These are phyloP conservation scores for Colletotrichum sansevieriae DNA, from an alignment of 2,329 filamentous ascomycete species.

Conservation along the genomic window DNA sequence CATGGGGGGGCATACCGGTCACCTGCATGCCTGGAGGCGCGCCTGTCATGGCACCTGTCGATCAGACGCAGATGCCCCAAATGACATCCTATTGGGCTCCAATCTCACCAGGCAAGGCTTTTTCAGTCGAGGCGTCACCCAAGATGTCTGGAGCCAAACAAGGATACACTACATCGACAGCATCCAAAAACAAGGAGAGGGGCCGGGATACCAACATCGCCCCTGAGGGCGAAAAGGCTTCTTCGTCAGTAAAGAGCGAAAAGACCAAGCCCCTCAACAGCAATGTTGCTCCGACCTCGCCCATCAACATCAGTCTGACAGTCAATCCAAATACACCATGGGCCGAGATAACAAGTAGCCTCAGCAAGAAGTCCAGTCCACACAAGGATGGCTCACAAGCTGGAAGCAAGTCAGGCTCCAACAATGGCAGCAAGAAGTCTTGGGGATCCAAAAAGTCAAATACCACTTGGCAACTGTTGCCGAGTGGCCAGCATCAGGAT, in stretches of 20 bases:
- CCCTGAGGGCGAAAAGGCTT: slow-evolving; percentile 15
- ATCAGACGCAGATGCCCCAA: slow-evolving; percentile 32
- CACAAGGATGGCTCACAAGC: slow-evolving; percentile 22
- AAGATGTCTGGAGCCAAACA: slow-evolving; percentile 36
- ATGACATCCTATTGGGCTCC: slow-evolving; percentile 25
- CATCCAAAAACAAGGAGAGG: slow-evolving; percentile 39
- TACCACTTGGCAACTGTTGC: slow-evolving; percentile 22
- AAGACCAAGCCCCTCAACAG: slow-evolving; percentile 17
- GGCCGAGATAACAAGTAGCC: slow-evolving; percentile 27
- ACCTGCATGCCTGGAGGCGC: slow-evolving; percentile 31
- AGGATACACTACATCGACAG: slow-evolving; percentile 8
- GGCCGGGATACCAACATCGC: slow-evolving; percentile 42
- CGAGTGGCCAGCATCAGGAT: slow-evolving; percentile 33
- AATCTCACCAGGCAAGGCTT: slow-evolving; percentile 15
- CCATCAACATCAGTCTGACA: slow-evolving; percentile 36
- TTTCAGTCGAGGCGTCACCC: slow-evolving; percentile 14
- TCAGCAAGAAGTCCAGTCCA: slow-evolving; percentile 31
- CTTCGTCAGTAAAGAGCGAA: slow-evolving; percentile 1
- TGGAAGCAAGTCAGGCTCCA: slow-evolving; percentile 24
- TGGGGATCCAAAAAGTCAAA: slow-evolving; percentile 39
- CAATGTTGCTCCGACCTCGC: slow-evolving; percentile 27
- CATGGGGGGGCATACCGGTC: slow-evolving; percentile 29
- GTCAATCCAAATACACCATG: slow-evolving; percentile 39
- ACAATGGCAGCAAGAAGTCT: slow-evolving; percentile 37
- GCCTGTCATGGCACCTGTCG: slow-evolving; percentile 22